A percentile compares a stretch with the other conserved stretches of the same genome.
Evolutionary conservation across 306 rosid species (phyloP).

Genomic region (Rosa multiflora): DNA sequence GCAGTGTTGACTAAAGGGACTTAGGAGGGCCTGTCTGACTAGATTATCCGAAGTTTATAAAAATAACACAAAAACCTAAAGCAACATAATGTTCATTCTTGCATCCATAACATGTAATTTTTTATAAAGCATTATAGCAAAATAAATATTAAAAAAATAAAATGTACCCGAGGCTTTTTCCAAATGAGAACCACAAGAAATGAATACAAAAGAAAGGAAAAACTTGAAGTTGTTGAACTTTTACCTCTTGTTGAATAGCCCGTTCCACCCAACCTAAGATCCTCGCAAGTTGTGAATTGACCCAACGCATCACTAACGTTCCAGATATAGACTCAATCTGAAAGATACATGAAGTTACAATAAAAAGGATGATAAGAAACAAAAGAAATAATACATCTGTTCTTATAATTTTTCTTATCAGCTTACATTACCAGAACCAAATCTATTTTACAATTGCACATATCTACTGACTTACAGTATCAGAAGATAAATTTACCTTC

Average conservation of each 20-base stretch:
- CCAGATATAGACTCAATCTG: conserved; percentile 96
- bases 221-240: conserved; percentile 7
- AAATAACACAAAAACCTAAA: background rate
- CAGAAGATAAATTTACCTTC: background rate
- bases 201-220: conserved; percentile 8
- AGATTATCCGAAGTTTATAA: background rate
- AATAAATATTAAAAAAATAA: background rate
- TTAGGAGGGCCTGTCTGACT: background rate
- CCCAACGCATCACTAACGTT: conserved; percentile 96
- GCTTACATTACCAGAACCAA: background rate
- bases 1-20: background rate
- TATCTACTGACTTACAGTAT: background rate
- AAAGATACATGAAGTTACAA: conserved; percentile 14
- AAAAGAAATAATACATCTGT: background rate
- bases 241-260: conserved; percentile 87
- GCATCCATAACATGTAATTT: background rate
- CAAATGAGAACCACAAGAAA: conserved; percentile 4
- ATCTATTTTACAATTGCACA: background rate
- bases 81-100: background rate
- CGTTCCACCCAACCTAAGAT: conserved; percentile 95
- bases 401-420: background rate
- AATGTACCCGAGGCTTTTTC: background rate
- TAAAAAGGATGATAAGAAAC: conserved; percentile 21
- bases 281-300: conserved; percentile 91
- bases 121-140: background rate